Percentiles rank a stretch among this genome's conserved stretches.
These are phyloP conservation scores for Scytalidium lignicola DNA, from an alignment of 2,329 filamentous ascomycete genomes.

Conservation along the genomic window DNA sequence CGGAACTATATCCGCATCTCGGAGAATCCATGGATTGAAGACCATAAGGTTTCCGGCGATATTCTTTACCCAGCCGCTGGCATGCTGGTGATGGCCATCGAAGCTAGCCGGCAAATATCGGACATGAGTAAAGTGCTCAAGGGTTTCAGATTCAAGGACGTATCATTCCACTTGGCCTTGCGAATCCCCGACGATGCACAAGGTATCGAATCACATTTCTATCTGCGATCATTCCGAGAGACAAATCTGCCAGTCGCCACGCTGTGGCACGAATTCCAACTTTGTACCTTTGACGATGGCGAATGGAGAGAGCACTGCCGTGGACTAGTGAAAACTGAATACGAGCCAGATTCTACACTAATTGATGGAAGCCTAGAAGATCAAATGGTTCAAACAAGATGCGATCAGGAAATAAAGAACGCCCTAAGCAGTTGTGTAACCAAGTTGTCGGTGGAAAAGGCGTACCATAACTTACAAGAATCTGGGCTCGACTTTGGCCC, in stretches of 20 bases:
- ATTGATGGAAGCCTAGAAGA: constrained; percentile 2
- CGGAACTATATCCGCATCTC: constrained; percentile 19
- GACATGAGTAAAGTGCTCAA: background rate
- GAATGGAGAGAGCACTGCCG: constrained; percentile 24
- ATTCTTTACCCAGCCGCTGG: constrained; percentile 26
- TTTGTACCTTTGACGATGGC: constrained; percentile 15
- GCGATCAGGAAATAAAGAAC: background rate
- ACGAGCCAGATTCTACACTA: background rate
- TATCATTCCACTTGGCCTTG: constrained; percentile 17
- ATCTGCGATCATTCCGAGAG: background rate
- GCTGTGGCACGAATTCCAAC: constrained; percentile 20
- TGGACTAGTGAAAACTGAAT: constrained; percentile 16
- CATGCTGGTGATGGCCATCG: constrained; percentile 26
- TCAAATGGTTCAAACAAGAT: background rate
- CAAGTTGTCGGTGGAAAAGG: background rate
- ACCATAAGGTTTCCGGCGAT: constrained; percentile 17
- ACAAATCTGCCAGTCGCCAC: constrained; percentile 10
- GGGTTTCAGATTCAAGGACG: constrained; percentile 39
- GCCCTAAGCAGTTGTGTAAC: background rate
- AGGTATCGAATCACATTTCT: constrained; percentile 1
- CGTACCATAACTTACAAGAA: constrained; percentile 1
- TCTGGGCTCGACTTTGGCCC: constrained; percentile 2
- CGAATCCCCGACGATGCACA: constrained; percentile 1
- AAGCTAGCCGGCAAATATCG: constrained; percentile 16
- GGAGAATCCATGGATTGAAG: constrained; percentile 24